Evolutionary conservation across 139 green algal species (phyloP).

Genomic region (Picochlorum sp.): DNA sequence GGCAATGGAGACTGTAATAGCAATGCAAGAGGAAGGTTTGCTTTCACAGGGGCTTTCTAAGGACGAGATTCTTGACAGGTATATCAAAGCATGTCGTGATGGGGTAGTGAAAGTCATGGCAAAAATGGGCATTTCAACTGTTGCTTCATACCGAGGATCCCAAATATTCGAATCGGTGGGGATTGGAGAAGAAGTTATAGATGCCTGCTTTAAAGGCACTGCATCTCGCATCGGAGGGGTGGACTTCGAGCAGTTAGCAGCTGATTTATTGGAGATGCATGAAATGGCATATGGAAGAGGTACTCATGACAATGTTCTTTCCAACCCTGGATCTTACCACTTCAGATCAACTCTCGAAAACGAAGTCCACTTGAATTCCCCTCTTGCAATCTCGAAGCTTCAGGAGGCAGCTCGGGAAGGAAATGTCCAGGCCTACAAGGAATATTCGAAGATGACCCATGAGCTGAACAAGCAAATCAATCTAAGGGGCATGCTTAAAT

Average conservation of each 20-base stretch:
- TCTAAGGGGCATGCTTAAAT: constrained; percentile 80
- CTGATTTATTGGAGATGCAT: constrained; percentile 66
- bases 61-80: constrained; percentile 53
- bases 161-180: constrained; percentile 95
- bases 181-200: constrained; percentile 65
- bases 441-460: constrained; percentile 48
- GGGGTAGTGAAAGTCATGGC: constrained; percentile 73
- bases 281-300: constrained; percentile 42
- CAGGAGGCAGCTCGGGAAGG: constrained; percentile 55
- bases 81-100: constrained; percentile 62
- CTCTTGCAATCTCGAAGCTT: constrained; percentile 76
- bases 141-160: constrained; percentile 92
- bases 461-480: constrained; percentile 75
- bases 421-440: constrained; percentile 33
- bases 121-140: constrained; percentile 95
- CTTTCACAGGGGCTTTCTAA: constrained; percentile 30
- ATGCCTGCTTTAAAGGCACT: constrained; percentile 80
- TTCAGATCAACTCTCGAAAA: constrained; percentile 39
- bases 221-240: constrained; percentile 66
- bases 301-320: constrained; percentile 38
- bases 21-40: constrained; percentile 64
- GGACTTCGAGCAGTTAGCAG: constrained; percentile 41
- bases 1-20: constrained; percentile 71
- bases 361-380: constrained; percentile 92
- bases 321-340: constrained; percentile 75